These are phyloP conservation scores for Leishmania guyanensis DNA, from an alignment of 208 protist genomes.

Conservation along the genomic window DNA sequence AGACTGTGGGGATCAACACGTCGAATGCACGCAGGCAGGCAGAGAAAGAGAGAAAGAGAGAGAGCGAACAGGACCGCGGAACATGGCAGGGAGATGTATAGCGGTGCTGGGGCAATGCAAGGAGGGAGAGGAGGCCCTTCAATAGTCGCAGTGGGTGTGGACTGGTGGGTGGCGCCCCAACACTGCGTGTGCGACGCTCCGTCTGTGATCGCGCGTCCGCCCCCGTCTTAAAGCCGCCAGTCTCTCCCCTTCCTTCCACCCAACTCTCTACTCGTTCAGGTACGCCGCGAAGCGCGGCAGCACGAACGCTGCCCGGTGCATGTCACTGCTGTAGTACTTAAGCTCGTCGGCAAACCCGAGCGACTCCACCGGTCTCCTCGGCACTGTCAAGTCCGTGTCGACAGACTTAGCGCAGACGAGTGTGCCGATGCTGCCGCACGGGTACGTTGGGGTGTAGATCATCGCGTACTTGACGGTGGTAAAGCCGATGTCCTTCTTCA, in stretches of 20 bases:
- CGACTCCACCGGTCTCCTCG: constrained; percentile 64
- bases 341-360: constrained; percentile 71
- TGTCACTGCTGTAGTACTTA: constrained; percentile 87
- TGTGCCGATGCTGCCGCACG: constrained; percentile 91
- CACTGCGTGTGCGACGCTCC: not conserved
- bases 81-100: not conserved
- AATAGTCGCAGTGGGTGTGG: not conserved
- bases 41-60: no score
- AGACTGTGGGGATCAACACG: no score
- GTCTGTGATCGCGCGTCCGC: not conserved
- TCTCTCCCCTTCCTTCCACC: not conserved
- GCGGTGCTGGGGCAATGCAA: not conserved
- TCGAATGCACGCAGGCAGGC: no score
- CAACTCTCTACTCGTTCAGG: constrained; percentile 53
- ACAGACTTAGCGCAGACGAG: constrained; percentile 81
- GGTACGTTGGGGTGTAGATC: constrained; percentile 94
- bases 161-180: not conserved
- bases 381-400: constrained; percentile 56
- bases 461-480: constrained; percentile 88
- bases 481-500: constrained; percentile 84
- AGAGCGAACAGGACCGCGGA: not conserved
- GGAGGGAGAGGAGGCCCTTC: not conserved
- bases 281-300: constrained; percentile 78
- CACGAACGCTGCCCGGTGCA: constrained; percentile 84
- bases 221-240: not conserved